phyloP scores from a whole-genome alignment of 2,329 filamentous ascomycete genomes.

The Albophoma yamanashiensis region DNA sequence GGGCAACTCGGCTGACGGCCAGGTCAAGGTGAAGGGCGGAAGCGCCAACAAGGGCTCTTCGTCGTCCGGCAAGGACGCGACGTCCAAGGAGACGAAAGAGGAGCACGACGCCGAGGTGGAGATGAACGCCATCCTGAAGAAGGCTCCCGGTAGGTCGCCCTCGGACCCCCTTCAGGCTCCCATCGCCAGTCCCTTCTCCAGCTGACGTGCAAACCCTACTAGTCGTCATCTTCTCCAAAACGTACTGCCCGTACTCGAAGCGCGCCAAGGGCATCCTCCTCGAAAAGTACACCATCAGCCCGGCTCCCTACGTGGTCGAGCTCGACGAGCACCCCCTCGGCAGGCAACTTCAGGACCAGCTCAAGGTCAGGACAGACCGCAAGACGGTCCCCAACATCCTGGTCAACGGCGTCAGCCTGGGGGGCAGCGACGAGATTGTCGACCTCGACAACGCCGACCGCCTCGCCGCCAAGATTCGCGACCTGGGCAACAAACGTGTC shows the following conservation, averaged over 20 bases:
- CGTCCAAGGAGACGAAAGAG: constrained; percentile 38
- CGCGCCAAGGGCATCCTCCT: constrained; percentile 79
- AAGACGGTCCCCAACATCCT: constrained; percentile 87
- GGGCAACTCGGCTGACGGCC: constrained; percentile 44
- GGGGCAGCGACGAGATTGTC: constrained; percentile 78
- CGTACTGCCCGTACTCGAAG: constrained; percentile 79
- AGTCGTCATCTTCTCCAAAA: constrained; percentile 96
- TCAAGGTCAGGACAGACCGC: constrained; percentile 66
- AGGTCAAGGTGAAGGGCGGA: constrained; percentile 23
- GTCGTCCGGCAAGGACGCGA: constrained; percentile 23
- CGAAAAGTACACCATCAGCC: constrained; percentile 73
- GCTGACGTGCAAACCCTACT: constrained; percentile 6
- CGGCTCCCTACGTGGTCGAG: constrained; percentile 79
- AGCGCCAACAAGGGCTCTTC: constrained; percentile 10
- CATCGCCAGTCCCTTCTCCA: not conserved
- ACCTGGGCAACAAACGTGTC: constrained; percentile 59
- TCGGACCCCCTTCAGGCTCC: not conserved
- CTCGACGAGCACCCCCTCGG: constrained; percentile 76
- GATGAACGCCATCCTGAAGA: constrained; percentile 71
- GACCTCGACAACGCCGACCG: constrained; percentile 57
- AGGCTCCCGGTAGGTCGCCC: constrained; percentile 59
- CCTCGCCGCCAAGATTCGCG: constrained; percentile 60
- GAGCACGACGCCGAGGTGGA: constrained; percentile 58
- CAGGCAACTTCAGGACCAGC: constrained; percentile 55
- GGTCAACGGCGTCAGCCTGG: constrained; percentile 78